Percentiles rank a stretch among this genome's conserved stretches.
These are phyloP conservation scores for Pythium folliculosum DNA, from an alignment of 352 stramenopile species.

Conservation along the genomic window DNA sequence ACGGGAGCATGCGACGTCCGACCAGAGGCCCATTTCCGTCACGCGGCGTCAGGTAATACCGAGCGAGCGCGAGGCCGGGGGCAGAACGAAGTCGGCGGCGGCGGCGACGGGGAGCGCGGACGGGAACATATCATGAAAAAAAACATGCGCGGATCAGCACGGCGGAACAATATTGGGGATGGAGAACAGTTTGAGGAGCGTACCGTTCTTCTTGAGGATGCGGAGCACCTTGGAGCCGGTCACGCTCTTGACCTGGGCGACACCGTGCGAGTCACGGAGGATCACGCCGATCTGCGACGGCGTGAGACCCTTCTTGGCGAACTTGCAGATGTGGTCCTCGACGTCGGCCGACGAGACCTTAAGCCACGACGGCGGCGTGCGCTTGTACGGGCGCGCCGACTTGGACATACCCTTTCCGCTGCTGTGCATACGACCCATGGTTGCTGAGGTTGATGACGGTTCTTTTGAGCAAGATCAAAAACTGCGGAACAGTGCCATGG, in stretches of 20 bases:
- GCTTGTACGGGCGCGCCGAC: conserved; percentile 99
- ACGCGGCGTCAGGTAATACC: conserved; percentile 86
- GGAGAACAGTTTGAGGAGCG: conserved; percentile 5
- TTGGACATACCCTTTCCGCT: conserved; percentile 99
- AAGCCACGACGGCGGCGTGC: conserved; percentile 97
- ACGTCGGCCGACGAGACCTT: conserved; percentile 97
- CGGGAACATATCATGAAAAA: conserved; percentile 25
- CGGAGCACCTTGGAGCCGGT: conserved; percentile 99
- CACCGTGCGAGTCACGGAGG: conserved; percentile 99
- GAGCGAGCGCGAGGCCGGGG: conserved; percentile 33
- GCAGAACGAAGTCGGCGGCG: neutral
- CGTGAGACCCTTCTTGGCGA: conserved; percentile 99
- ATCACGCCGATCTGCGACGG: conserved; percentile 99
- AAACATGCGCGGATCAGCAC: conserved; percentile 30
- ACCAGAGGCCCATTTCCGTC: conserved; percentile 37
- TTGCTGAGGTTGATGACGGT: conserved; percentile 38
- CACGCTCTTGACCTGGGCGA: conserved; percentile 98
- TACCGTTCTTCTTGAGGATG: conserved; percentile 99
- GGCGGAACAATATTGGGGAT: neutral
- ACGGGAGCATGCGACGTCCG: conserved; percentile 20
- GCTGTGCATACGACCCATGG: conserved; percentile 99
- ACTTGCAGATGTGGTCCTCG: conserved; percentile 99
- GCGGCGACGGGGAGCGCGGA: conserved; percentile 1
- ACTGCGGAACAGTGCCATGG: conserved; percentile 25
- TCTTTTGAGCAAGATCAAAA: conserved; percentile 73